These are phyloP conservation scores for Leccinum boreale DNA, from an alignment of 768 basidiomycete genomes.

Conservation along the genomic window DNA sequence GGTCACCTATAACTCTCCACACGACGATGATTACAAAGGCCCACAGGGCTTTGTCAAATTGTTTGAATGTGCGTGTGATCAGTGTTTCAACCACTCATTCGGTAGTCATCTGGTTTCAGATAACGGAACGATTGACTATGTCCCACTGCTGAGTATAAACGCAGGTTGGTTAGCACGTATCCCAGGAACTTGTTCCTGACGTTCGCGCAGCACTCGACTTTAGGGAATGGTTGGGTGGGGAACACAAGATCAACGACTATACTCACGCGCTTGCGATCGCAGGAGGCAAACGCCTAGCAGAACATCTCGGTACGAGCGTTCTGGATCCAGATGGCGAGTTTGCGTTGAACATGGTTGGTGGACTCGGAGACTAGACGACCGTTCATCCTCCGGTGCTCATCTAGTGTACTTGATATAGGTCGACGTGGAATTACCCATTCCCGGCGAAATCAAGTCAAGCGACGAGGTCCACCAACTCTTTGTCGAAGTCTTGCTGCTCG, in stretches of 20 bases:
- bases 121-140: conserved; percentile 61
- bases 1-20: conserved; percentile 47
- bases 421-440: conserved; percentile 39
- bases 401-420: conserved; percentile 30
- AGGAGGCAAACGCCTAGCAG: conserved; percentile 60
- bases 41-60: conserved; percentile 44
- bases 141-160: conserved; percentile 50
- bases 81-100: background rate
- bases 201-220: conserved; percentile 59
- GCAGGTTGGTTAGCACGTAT: conserved; percentile 39
- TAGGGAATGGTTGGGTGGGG: conserved; percentile 71
- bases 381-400: background rate
- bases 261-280: conserved; percentile 64
- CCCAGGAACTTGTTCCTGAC: conserved; percentile 3
- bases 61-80: conserved; percentile 38
- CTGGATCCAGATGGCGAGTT: conserved; percentile 60
- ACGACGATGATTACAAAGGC: conserved; percentile 29
- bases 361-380: too few relatives aligned
- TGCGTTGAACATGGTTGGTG: conserved; percentile 65
- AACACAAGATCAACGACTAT: conserved; percentile 66
- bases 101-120: conserved; percentile 35
- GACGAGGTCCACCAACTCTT: conserved; percentile 14
- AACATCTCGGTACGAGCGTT: conserved; percentile 56
- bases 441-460: conserved; percentile 23
- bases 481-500: conserved; percentile 19